Conservation (phyloP, 306 rosid species). For the Sesbania bispinosa region DNA sequence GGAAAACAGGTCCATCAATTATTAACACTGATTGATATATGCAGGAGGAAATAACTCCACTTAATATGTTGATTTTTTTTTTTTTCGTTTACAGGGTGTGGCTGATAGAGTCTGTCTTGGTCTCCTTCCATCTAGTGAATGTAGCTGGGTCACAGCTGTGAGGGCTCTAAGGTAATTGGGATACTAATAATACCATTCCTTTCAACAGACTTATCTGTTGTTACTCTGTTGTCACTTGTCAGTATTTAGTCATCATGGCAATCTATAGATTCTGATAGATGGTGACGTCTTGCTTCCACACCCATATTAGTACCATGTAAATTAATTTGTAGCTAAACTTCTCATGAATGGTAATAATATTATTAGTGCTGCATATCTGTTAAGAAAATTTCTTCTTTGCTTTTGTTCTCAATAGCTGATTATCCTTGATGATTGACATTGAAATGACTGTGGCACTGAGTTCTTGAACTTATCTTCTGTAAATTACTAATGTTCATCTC, state of each 20-base stretch:
- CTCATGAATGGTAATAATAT: neutral
- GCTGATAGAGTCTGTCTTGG: conserved; percentile 95
- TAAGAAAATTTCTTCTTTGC: conserved; percentile 6
- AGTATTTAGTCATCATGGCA: neutral
- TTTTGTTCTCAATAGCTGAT: neutral
- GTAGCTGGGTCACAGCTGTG: conserved; percentile 85
- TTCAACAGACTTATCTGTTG: neutral
- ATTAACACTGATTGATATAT: neutral
- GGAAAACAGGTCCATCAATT: neutral
- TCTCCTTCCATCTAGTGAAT: conserved; percentile 87
- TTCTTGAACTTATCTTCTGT: neutral
- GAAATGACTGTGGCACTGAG: neutral
- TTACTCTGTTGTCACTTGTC: neutral
- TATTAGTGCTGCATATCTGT: conserved; percentile 7
- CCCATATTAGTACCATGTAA: neutral
- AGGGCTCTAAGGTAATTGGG: conserved; percentile 71
- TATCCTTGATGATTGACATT: conserved; percentile 15
- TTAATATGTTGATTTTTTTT: conserved; percentile 10
- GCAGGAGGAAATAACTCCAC: neutral
- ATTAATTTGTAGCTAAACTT: neutral
- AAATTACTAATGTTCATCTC: neutral
- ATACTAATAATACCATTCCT: neutral
- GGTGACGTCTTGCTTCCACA: neutral
- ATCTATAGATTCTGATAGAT: neutral
- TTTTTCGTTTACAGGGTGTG: conserved; percentile 50